phyloP scores from a whole-genome alignment of 345 rosid species.

The Hibiscus trionum region DNA sequence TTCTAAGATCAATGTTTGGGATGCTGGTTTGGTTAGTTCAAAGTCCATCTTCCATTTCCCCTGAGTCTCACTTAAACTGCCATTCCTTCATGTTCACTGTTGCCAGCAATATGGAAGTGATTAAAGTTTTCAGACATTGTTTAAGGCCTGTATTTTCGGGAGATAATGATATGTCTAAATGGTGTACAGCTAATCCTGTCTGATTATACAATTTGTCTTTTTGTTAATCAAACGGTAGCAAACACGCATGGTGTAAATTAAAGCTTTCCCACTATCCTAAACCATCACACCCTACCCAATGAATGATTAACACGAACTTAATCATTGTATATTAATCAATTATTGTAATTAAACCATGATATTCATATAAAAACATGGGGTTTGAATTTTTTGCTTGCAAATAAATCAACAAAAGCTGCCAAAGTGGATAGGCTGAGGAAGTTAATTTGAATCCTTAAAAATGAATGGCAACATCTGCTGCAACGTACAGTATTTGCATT shows the following conservation, averaged over 20 bases:
- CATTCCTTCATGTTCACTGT: background rate
- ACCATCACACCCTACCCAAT: no score
- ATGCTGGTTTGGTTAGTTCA: background rate
- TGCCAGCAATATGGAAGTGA: background rate
- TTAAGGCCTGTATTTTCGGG: slow-evolving; percentile 1
- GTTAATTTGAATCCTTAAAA: background rate
- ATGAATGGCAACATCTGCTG: background rate
- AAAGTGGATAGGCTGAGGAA: background rate
- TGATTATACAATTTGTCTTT: no score
- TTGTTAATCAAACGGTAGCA: no score
- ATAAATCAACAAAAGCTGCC: background rate
- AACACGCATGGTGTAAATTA: no score
- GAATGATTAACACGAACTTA: no score
- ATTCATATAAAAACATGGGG: no score
- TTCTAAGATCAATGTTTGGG: background rate
- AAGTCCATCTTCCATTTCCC: slow-evolving; percentile 1
- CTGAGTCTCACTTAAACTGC: background rate
- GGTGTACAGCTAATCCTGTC: slow-evolving; percentile 21
- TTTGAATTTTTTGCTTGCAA: no score
- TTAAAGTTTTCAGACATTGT: background rate
- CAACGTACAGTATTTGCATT: background rate
- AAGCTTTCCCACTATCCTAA: no score
- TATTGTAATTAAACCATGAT: no score
- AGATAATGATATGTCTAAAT: background rate
- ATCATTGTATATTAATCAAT: no score